phyloP scores from a whole-genome alignment of 331 rosid genomes.

The Spiraea crenata region DNA sequence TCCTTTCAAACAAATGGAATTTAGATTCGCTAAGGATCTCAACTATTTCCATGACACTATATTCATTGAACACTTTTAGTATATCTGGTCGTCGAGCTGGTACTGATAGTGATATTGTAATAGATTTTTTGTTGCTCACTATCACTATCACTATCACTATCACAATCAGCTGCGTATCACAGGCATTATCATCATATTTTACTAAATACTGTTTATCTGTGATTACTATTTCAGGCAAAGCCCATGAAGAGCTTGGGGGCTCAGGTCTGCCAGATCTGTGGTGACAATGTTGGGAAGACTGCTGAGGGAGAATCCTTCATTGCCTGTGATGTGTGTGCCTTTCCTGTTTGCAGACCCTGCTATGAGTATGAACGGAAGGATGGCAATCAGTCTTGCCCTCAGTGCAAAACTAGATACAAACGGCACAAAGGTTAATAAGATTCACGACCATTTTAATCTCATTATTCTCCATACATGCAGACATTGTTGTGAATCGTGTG shows the following conservation, averaged over 20 bases:
- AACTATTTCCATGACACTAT: background rate
- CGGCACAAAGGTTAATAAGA: constrained; percentile 68
- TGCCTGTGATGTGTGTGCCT: constrained; percentile 85
- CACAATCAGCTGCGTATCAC: background rate
- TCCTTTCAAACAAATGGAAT: background rate
- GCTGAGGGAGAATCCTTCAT: constrained; percentile 60
- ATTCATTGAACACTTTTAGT: too few relatives aligned
- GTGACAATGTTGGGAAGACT: constrained; percentile 77
- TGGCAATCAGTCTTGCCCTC: constrained; percentile 95
- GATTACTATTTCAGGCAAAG: constrained; percentile 49
- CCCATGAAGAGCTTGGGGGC: constrained; percentile 50
- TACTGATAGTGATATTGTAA: background rate
- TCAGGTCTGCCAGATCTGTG: constrained; percentile 90
- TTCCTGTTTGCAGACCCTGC: constrained; percentile 94
- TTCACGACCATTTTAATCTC: background rate
- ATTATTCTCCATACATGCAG: background rate
- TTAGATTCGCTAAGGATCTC: background rate
- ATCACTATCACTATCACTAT: background rate
- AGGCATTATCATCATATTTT: background rate
- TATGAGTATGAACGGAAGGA: constrained; percentile 98
- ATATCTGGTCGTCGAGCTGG: background rate
- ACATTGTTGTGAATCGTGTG: background rate
- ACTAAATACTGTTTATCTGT: background rate
- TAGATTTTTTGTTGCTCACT: constrained; percentile 6
- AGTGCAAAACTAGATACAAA: constrained; percentile 92